A percentile compares a stretch with the other conserved stretches of the same genome.
These are phyloP conservation scores for Cyberlindnera japonica DNA, from an alignment of 805 yeast genomes.

Conservation along the genomic window DNA sequence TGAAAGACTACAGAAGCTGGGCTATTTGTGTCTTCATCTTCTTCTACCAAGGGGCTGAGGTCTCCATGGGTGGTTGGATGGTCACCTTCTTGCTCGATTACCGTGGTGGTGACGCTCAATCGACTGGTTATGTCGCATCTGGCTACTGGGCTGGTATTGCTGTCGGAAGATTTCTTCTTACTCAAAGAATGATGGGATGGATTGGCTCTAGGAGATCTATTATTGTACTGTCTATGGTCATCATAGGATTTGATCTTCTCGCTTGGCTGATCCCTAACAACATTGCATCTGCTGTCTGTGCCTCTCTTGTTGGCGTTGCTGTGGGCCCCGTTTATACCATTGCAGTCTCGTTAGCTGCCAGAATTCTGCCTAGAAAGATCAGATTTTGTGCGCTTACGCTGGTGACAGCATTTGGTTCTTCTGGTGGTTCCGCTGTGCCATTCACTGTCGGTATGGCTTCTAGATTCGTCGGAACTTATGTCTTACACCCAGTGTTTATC, in stretches of 20 bases:
- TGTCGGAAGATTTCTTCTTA: slow-evolving; percentile 48
- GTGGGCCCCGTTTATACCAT: slow-evolving; percentile 57
- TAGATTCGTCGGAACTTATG: slow-evolving; percentile 42
- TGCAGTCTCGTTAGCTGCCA: slow-evolving; percentile 42
- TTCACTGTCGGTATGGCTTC: slow-evolving; percentile 48
- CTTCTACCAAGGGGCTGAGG: slow-evolving; percentile 62
- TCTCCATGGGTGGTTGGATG: slow-evolving; percentile 60
- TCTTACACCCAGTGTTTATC: slow-evolving; percentile 45
- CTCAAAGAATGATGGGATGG: slow-evolving; percentile 34
- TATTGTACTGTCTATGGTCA: slow-evolving; percentile 30
- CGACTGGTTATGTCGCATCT: slow-evolving; percentile 54
- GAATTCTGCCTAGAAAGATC: slow-evolving; percentile 46
- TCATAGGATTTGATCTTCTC: slow-evolving; percentile 37
- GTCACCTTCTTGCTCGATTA: slow-evolving; percentile 54
- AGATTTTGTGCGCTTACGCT: slow-evolving; percentile 47
- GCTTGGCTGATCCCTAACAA: slow-evolving; percentile 47
- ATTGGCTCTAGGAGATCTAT: slow-evolving; percentile 45
- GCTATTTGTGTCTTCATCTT: slow-evolving; percentile 46
- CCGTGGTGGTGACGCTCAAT: slow-evolving; percentile 38
- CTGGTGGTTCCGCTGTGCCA: slow-evolving; percentile 54
- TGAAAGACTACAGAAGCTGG: slow-evolving; percentile 45
- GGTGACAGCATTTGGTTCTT: slow-evolving; percentile 51
- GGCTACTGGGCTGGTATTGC: slow-evolving; percentile 67
- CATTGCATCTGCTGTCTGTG: slow-evolving; percentile 43
- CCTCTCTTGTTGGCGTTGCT: slow-evolving; percentile 45